Percentiles rank a stretch among this genome's conserved stretches.
Evolutionary conservation across 208 protist genomes (phyloP).

Genomic region (Trypanosoma cruzi): DNA sequence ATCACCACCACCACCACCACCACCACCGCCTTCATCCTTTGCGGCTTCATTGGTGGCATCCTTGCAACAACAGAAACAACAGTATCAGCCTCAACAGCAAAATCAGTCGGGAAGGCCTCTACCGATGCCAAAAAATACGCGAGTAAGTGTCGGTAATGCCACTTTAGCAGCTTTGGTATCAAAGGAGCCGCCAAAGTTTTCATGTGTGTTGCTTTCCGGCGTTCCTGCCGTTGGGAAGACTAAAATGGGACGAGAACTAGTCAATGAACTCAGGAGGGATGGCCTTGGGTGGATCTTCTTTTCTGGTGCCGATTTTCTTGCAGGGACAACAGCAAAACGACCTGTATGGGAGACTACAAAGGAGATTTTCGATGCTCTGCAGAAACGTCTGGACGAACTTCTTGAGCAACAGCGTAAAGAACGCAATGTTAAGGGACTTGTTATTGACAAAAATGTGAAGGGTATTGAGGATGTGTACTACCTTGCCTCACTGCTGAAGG

Average conservation of each 20-base stretch:
- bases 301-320: constrained; percentile 78
- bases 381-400: constrained; percentile 75
- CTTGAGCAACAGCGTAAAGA: constrained; percentile 59
- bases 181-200: constrained; percentile 88
- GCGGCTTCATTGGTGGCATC: neutral
- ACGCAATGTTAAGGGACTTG: constrained; percentile 75
- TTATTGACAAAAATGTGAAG: constrained; percentile 91
- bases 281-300: constrained; percentile 86
- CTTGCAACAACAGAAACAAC: constrained; percentile 1
- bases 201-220: constrained; percentile 82
- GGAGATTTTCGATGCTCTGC: constrained; percentile 82
- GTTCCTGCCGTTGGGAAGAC: constrained; percentile 82
- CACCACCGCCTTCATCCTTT: neutral
- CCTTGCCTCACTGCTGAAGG: constrained; percentile 69
- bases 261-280: constrained; percentile 72
- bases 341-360: constrained; percentile 74
- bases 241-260: constrained; percentile 70
- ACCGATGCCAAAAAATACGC: constrained; percentile 22
- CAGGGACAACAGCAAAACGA: constrained; percentile 37
- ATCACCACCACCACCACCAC: constrained; percentile 10
- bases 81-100: constrained; percentile 11
- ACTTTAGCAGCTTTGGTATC: constrained; percentile 62
- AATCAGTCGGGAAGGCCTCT: constrained; percentile 13
- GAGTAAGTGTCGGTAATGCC: constrained; percentile 80
- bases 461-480: constrained; percentile 87